phyloP scores from a whole-genome alignment of 805 yeast species.

The Ogataea sp. region DNA sequence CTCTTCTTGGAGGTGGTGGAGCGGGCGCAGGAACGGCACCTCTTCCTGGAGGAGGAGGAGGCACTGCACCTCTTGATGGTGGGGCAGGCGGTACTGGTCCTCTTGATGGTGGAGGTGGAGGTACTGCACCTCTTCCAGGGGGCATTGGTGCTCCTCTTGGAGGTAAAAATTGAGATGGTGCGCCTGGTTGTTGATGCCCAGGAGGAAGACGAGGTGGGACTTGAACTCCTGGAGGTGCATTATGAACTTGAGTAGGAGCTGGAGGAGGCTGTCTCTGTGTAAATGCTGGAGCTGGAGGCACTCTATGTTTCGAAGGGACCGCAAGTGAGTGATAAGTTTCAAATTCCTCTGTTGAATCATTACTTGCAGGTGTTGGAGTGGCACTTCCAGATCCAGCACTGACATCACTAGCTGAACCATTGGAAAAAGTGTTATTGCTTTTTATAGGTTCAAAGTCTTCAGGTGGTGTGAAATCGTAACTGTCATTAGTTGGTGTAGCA shows the following conservation, averaged over 20 bases:
- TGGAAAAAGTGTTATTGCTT: background rate
- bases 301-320: slow-evolving; percentile 4
- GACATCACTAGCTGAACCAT: slow-evolving; percentile 4
- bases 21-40: slow-evolving; percentile 1
- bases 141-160: slow-evolving; percentile 4
- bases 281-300: slow-evolving; percentile 5
- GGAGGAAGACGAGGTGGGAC: slow-evolving; percentile 7
- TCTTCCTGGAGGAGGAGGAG: slow-evolving; percentile 1
- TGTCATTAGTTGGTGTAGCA: slow-evolving; percentile 16
- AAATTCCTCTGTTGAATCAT: no score
- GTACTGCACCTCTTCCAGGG: background rate
- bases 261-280: slow-evolving; percentile 5
- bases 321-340: slow-evolving; percentile 7
- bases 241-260: background rate
- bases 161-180: slow-evolving; percentile 16
- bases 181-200: slow-evolving; percentile 18
- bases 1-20: slow-evolving; percentile 11
- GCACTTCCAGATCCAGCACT: slow-evolving; percentile 7
- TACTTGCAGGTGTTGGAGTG: no score
- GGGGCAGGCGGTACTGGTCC: slow-evolving; percentile 15
- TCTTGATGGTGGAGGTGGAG: slow-evolving; percentile 19
- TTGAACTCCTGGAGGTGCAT: slow-evolving; percentile 6
- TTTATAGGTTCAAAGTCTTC: slow-evolving; percentile 5
- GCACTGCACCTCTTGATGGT: slow-evolving; percentile 9
- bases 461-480: slow-evolving; percentile 16